Conservation (phyloP, 2,329 filamentous ascomycete genomes). For the Orbilia blumenaviensis region DNA sequence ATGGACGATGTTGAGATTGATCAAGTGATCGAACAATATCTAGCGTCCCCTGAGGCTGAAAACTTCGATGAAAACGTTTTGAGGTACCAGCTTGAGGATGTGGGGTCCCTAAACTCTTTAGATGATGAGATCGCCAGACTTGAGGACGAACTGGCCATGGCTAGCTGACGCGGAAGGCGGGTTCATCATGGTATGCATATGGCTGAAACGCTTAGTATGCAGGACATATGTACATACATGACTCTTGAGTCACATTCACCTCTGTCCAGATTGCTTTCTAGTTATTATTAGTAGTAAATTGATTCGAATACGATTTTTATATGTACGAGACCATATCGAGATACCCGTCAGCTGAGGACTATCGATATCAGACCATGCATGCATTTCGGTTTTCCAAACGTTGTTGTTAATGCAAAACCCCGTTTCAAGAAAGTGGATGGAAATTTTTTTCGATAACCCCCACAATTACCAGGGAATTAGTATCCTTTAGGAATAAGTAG, state of each 20-base stretch:
- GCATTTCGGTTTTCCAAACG: slow-evolving; percentile 15
- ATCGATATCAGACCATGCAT: slow-evolving; percentile 20
- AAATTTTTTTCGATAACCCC: slow-evolving; percentile 6
- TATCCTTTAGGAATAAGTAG: neutral
- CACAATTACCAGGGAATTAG: neutral
- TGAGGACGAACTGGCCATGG: neutral
- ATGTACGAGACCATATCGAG: neutral
- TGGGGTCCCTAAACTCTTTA: slow-evolving; percentile 2
- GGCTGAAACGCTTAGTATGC: slow-evolving; percentile 16
- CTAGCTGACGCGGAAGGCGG: slow-evolving; percentile 1
- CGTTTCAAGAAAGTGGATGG: slow-evolving; percentile 9
- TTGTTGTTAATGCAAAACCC: neutral
- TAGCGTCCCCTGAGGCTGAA: slow-evolving; percentile 5
- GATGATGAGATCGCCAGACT: slow-evolving; percentile 13
- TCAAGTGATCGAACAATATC: slow-evolving; percentile 1
- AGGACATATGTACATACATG: slow-evolving; percentile 17
- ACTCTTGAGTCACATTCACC: neutral
- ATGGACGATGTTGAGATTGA: slow-evolving; percentile 3
- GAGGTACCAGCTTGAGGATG: neutral
- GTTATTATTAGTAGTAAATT: slow-evolving; percentile 1
- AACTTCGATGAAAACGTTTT: slow-evolving; percentile 15
- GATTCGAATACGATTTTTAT: neutral
- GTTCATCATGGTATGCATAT: neutral
- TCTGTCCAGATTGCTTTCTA: neutral
- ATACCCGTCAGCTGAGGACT: slow-evolving; percentile 3